Evolutionary conservation across 2,329 filamentous ascomycete species (phyloP).

Genomic region (Aspergillus latus): DNA sequence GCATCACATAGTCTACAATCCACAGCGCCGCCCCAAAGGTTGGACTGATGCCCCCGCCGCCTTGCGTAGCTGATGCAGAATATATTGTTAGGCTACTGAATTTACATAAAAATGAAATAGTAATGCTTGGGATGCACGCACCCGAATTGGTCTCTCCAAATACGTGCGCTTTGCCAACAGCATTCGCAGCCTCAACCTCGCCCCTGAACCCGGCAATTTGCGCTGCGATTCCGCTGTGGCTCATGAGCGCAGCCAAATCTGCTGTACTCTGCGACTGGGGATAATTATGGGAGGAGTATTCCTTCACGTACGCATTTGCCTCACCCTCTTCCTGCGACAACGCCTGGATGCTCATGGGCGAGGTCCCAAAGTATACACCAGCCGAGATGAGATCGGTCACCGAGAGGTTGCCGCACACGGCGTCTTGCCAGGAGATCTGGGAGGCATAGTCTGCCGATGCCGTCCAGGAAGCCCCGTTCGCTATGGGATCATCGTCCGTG

Average conservation of each 20-base stretch:
- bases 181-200: slow-evolving; percentile 44
- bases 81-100: no score
- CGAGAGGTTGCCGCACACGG: slow-evolving; percentile 32
- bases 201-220: slow-evolving; percentile 43
- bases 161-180: slow-evolving; percentile 46
- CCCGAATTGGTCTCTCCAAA: slow-evolving; percentile 55
- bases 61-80: slow-evolving; percentile 34
- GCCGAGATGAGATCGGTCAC: slow-evolving; percentile 32
- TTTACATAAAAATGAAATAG: no score
- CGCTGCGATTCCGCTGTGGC: slow-evolving; percentile 43
- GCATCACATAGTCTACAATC: slow-evolving; percentile 51
- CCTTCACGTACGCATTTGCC: slow-evolving; percentile 41
- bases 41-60: slow-evolving; percentile 44
- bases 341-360: slow-evolving; percentile 38
- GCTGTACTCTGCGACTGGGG: slow-evolving; percentile 43
- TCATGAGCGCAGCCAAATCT: slow-evolving; percentile 46
- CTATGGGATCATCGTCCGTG: slow-evolving; percentile 26
- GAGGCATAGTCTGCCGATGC: slow-evolving; percentile 35
- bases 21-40: slow-evolving; percentile 53
- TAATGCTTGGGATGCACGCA: slow-evolving; percentile 22
- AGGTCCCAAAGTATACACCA: slow-evolving; percentile 38
- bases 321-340: slow-evolving; percentile 40
- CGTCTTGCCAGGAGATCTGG: slow-evolving; percentile 35
- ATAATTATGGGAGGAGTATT: slow-evolving; percentile 53
- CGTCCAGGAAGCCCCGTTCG: slow-evolving; percentile 29